Conservation (phyloP, 441 rosid species). For the Jatropha podagrica region DNA sequence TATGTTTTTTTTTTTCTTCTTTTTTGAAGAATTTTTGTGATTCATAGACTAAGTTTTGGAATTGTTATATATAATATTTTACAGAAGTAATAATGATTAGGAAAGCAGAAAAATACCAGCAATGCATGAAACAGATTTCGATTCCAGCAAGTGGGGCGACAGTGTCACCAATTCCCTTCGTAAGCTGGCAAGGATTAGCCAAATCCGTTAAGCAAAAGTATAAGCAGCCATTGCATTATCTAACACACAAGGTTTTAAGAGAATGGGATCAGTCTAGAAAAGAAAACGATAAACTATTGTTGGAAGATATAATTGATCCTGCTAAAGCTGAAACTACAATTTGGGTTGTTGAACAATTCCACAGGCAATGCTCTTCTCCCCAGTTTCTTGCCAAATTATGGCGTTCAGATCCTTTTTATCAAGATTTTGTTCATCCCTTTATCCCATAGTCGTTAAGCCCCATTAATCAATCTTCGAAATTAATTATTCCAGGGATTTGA, state of each 20-base stretch:
- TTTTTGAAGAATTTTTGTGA: no score
- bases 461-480: no score
- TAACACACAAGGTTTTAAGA: conserved; percentile 16
- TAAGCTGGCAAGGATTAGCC: conserved; percentile 28
- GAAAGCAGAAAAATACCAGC: conserved; percentile 24
- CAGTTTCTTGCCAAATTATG: conserved; percentile 22
- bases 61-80: background rate
- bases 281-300: no score
- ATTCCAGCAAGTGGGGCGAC: background rate
- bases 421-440: conserved; percentile 3
- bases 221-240: conserved; percentile 34
- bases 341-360: conserved; percentile 28
- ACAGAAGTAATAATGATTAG: conserved; percentile 2
- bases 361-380: conserved; percentile 26
- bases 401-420: conserved; percentile 23
- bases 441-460: background rate
- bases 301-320: conserved; percentile 17
- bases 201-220: conserved; percentile 21
- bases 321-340: conserved; percentile 24
- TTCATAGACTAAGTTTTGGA: no score
- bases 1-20: no score
- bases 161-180: background rate
- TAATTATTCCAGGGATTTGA: no score
- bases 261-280: conserved; percentile 33
- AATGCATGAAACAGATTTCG: conserved; percentile 23